Conservation (phyloP, 257 asterid species). For the Solanum clarkiae region DNA sequence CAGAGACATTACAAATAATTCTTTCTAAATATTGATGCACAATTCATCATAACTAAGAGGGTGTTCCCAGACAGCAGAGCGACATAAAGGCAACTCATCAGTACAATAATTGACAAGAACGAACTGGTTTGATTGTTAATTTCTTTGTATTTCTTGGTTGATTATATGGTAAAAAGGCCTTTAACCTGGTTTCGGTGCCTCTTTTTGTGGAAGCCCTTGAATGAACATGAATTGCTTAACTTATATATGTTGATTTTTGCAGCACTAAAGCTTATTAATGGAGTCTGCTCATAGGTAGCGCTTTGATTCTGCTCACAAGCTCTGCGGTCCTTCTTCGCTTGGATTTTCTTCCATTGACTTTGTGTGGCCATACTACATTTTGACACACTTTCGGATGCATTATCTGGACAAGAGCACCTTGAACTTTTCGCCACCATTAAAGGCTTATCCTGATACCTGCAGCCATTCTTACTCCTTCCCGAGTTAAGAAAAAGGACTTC, state of each 20-base stretch:
- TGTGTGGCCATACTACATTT: constrained; percentile 4
- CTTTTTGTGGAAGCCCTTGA: too few relatives aligned
- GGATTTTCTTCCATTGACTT: neutral
- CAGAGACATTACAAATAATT: too few relatives aligned
- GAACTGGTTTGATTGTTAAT: too few relatives aligned
- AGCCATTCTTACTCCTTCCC: neutral
- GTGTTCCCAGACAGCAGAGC: too few relatives aligned
- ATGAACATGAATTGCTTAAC: neutral
- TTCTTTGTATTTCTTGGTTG: too few relatives aligned
- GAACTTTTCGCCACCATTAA: constrained; percentile 27
- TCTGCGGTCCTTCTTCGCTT: neutral
- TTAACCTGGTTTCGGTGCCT: too few relatives aligned
- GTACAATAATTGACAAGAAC: too few relatives aligned
- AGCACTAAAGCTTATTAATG: constrained; percentile 13
- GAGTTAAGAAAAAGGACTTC: too few relatives aligned
- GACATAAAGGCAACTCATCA: too few relatives aligned
- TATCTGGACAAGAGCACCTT: constrained; percentile 25
- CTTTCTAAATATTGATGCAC: too few relatives aligned
- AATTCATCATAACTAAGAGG: too few relatives aligned
- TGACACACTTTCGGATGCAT: constrained; percentile 23
- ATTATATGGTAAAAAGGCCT: too few relatives aligned
- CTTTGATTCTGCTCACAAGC: neutral
- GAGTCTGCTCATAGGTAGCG: constrained; percentile 25
- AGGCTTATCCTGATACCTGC: constrained; percentile 3
- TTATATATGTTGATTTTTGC: neutral